Evolutionary conservation across 371 early-diverging fungal genomes (phyloP), one percentile per base, ranked within the genome.

Genomic region (Rhizomucor pusillus): DNA sequence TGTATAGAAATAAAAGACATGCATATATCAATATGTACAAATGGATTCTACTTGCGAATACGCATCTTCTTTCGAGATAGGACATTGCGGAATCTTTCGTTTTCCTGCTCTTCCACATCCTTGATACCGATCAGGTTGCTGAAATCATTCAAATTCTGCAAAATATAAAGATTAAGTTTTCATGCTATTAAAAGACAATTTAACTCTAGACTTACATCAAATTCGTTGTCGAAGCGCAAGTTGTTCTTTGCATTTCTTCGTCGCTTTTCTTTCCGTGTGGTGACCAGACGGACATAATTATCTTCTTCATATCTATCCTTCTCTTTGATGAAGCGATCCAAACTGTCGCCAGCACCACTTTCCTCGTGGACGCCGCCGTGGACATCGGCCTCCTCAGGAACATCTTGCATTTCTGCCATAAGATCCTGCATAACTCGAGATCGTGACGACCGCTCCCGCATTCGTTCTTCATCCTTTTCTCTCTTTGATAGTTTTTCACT

Each of bases 381-480:
- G 0, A 88, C 85, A 36, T 85, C 81, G 37, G 81, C 54, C 65
- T 88, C 89, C 65, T 98, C 97, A 0, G 98, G 98, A 16, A 89
- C 81, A 59, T 90, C 88, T 43, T 90, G 92, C 71, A 88, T 90
- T 63, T 95, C 90, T 18, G 80, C 70, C 68, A 85, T 80, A 33
- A 98, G 65, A 64, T 98, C 98, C 54, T 84, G 81, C 65, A 97
- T 86, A 41, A 98, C 73, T 14, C 94, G 86, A 5, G 97, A 95
- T 51, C 87, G 81, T 4, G 92, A 79, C 9, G 93, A 90, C 63
- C 87, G 82, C 35, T 84, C 86, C 57, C 77, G 71, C 61, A 84
- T 45, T 25, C 90, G 86, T 52, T 73, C 76, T 65, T 87, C 80
- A 50, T 82, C 80, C 56, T 77, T 75, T 49, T 88, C 79, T 16